Evolutionary conservation across 768 basidiomycete species (phyloP), one percentile per base, ranked within the genome.

Genomic region (Lentinus tigrinus): DNA sequence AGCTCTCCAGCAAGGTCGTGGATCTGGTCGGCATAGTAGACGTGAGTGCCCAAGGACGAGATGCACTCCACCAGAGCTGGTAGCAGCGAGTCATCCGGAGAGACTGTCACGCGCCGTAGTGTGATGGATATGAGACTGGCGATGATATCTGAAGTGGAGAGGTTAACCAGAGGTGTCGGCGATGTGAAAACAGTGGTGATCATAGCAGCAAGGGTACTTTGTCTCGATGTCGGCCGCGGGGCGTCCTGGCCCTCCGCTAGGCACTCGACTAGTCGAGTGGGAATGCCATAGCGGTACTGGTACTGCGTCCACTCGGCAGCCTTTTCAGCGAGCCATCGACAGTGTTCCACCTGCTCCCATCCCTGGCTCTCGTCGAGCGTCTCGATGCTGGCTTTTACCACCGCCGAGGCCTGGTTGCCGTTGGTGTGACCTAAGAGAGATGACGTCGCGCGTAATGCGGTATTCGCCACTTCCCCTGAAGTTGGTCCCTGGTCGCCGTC

Each of bases 21-120:
- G 49, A 95, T 93, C 73, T 98, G 95, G 71, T 97, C 95, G 38
- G 93, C 89, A 68, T 98, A 98, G 75, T 97, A 95, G 53, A 96
- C 86, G 67, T 96, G 94, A 11, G 89, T 85, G 36, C 93, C 93
- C 11, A 98, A 77, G 0, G 94, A 91, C 2, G 89, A 78, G 42
- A 95, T 88, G 67, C 89, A 89, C 54, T 85, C 79, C 8, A 95
- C 88, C 51, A 95, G 70, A 8, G 80, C 71, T 0, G 85, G 79
- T 11, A 98, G 74, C 10, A 93, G 76, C 7, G 77, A 58, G 64
- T 95, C 93, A 11, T 82, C 74, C 1, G 81, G 75, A 57, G 87
- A 80, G 31, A 86, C 74, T 1, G 83, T 76, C 26, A 86, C 78
- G 44, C 90, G 80, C 40, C 91, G 89, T 38, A 94, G 74, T 57